Base-by-base conservation (phyloP, 208 protist genomes). In the Leishmania tropica region DNA sequence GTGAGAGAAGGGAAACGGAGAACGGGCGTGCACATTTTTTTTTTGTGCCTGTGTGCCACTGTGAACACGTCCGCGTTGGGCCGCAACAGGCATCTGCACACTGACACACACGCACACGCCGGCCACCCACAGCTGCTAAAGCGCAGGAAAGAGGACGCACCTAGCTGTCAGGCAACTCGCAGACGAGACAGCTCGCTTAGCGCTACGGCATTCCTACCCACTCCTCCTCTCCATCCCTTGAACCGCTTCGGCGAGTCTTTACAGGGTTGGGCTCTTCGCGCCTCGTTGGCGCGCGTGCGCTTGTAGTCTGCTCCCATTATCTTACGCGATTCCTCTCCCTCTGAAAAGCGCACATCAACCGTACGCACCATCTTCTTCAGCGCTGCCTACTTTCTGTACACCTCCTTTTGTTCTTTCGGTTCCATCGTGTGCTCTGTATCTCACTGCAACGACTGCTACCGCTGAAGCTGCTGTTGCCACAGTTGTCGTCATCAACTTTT, bases 51-150 rank as follows among this genome's bases (percentile, higher is more conserved):
- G 28, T 35, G 60, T 10, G 1, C 28, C 21, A 1, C 15, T 67
- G 28, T 5, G 7, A 8, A 4, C 45, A 31, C 68, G 68, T 73
- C 68, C 17, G 45, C 42, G 21, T 53, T 47, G 51, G 5, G 62
- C 51, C 19, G 3, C n/a, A n/a, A 64, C 28, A 77, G 3, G 13
- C 24, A 10, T 15, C 45, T 28, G 35, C 47, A 64, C 48, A 77
- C 8, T n/a, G 45, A 77, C 73, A 10, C 54, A 77, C 54, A 45
- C 42, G 7, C 73, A 60, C 73, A 77, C 73, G 37, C n/a, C 17
- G 10, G 19, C 31, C 21, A 40, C 4, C 10, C 40, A 3, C 53
- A 45, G 21, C 51, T 72, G 3, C 40, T 51, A 48, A 45, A 31
- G 35, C 67, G 6, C 70, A 31, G n/a, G n/a, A 3, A 28, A 37